A percentile compares a stretch with the other conserved stretches of the same genome.
Evolutionary conservation across 2,329 filamentous ascomycete species (phyloP).

Genomic region (Fusarium sp.): DNA sequence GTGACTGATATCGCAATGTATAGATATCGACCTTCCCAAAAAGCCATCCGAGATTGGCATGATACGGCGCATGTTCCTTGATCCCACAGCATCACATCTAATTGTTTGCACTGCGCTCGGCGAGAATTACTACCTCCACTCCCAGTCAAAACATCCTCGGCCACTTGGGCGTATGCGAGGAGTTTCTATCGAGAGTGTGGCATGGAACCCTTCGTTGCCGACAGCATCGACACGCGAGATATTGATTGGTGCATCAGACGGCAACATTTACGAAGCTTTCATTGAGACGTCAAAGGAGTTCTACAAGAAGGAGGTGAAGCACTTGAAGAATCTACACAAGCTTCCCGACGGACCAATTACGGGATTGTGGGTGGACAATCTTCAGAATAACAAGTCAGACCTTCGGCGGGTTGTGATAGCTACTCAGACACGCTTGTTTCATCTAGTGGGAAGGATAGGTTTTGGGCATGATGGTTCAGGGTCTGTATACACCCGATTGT

Average conservation of each 20-base stretch:
- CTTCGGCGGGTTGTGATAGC: slow-evolving; percentile 80
- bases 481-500: slow-evolving; percentile 86
- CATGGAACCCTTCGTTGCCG: slow-evolving; percentile 93
- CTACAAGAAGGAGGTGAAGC: slow-evolving; percentile 94
- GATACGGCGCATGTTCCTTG: slow-evolving; percentile 95
- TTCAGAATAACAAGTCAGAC: slow-evolving; percentile 75
- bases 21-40: slow-evolving; percentile 97
- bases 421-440: slow-evolving; percentile 80
- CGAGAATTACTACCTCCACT: slow-evolving; percentile 98
- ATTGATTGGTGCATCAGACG: slow-evolving; percentile 88
- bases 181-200: slow-evolving; percentile 86
- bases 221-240: slow-evolving; percentile 96
- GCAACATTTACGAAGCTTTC: slow-evolving; percentile 93
- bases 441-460: slow-evolving; percentile 82
- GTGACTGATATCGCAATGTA: slow-evolving; percentile 13
- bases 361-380: slow-evolving; percentile 83
- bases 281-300: slow-evolving; percentile 96
- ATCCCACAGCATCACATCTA: slow-evolving; percentile 94
- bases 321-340: slow-evolving; percentile 84
- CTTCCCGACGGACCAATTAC: slow-evolving; percentile 84
- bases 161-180: slow-evolving; percentile 83
- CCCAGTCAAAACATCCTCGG: slow-evolving; percentile 89
- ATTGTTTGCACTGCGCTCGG: slow-evolving; percentile 90
- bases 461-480: slow-evolving; percentile 81
- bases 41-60: slow-evolving; percentile 90